These are phyloP conservation scores for Isoetes taiwanensis DNA, from an alignment of 75 land plant species.

Conservation along the genomic window DNA sequence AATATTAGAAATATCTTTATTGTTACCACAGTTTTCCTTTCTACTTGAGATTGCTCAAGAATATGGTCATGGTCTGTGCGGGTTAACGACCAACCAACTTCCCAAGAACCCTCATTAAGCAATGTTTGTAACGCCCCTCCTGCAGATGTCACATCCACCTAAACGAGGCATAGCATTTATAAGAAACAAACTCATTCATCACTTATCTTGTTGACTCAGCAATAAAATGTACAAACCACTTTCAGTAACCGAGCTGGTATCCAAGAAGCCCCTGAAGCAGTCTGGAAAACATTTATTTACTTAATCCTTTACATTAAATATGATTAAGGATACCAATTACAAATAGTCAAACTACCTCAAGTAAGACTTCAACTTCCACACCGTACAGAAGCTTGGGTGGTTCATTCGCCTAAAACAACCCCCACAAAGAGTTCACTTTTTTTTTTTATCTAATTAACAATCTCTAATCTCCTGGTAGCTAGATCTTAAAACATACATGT, in stretches of 20 bases:
- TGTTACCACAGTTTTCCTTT: neutral
- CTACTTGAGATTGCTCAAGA: neutral
- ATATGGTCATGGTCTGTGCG: constrained; percentile 21
- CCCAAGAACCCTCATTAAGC: constrained; percentile 62
- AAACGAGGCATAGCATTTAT: neutral
- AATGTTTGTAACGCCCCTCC: constrained; percentile 50
- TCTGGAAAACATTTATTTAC: neutral
- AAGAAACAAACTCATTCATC: neutral
- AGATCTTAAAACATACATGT: neutral
- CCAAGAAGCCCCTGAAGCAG: constrained; percentile 19
- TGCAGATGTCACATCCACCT: constrained; percentile 55
- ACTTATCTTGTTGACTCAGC: neutral
- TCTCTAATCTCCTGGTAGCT: constrained; percentile 1
- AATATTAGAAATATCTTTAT: neutral
- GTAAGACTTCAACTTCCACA: constrained; percentile 51
- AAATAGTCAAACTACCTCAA: constrained; percentile 34
- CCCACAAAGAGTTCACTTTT: neutral
- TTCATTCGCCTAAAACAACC: constrained; percentile 14
- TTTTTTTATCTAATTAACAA: neutral
- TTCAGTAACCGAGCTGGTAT: constrained; percentile 25
- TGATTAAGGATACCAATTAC: neutral
- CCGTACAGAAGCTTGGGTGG: constrained; percentile 45
- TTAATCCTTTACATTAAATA: neutral
- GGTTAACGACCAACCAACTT: constrained; percentile 73
- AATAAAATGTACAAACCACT: constrained; percentile 15